These are phyloP conservation scores for Pythium biforme DNA, from an alignment of 352 stramenopile genomes.

Conservation along the genomic window DNA sequence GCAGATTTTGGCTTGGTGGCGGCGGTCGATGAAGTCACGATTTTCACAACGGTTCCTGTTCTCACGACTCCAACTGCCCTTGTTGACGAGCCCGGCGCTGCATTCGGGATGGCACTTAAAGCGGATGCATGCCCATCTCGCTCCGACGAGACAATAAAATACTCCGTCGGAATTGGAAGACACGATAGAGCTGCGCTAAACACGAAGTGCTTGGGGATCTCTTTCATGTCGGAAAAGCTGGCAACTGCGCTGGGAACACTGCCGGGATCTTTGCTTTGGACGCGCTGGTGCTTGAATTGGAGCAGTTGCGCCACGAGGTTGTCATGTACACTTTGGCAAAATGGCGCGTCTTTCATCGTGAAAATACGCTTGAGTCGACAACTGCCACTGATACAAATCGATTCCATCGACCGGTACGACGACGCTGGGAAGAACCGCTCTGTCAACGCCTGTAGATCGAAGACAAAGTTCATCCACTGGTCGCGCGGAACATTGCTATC, in stretches of 20 bases:
- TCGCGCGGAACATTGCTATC: slow-evolving; percentile 46
- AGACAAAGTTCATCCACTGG: slow-evolving; percentile 75
- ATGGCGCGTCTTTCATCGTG: slow-evolving; percentile 81
- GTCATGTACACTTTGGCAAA: slow-evolving; percentile 10
- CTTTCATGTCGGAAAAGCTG: slow-evolving; percentile 35
- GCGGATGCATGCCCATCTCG: not conserved
- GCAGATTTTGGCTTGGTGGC: not conserved
- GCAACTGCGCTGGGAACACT: slow-evolving; percentile 20
- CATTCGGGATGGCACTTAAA: not conserved
- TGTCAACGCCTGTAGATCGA: slow-evolving; percentile 66
- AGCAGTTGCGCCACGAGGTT: slow-evolving; percentile 1
- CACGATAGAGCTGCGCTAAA: slow-evolving; percentile 39
- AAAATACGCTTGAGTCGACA: slow-evolving; percentile 83
- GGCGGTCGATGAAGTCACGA: no score
- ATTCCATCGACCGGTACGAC: slow-evolving; percentile 75
- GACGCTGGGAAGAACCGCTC: slow-evolving; percentile 52
- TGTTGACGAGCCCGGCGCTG: no score
- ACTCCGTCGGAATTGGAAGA: slow-evolving; percentile 48
- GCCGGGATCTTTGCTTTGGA: slow-evolving; percentile 7
- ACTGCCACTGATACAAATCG: slow-evolving; percentile 64
- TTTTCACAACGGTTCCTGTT: not conserved
- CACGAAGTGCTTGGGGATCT: slow-evolving; percentile 70
- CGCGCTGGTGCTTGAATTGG: slow-evolving; percentile 16
- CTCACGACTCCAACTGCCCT: not conserved
- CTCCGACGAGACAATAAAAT: slow-evolving; percentile 35